Evolutionary conservation across 148 eudicot species (phyloP).

Genomic region (Silene latifolia): DNA sequence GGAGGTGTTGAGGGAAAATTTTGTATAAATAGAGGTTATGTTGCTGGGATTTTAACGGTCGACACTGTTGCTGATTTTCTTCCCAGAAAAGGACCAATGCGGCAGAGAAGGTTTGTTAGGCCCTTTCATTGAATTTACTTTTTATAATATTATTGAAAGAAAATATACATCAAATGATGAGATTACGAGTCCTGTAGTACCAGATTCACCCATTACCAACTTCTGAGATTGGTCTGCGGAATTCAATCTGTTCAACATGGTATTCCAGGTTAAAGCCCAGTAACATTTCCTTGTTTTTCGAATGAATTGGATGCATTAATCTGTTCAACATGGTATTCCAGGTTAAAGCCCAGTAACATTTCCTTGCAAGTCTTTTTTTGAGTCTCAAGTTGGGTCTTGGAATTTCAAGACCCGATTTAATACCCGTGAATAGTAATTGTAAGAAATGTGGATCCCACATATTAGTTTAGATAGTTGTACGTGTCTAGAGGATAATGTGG

Average conservation of each 20-base stretch:
- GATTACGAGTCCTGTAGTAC: not conserved
- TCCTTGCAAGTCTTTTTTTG: too few relatives aligned
- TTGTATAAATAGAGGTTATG: constrained; percentile 62
- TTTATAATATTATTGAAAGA: too few relatives aligned
- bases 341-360: not conserved
- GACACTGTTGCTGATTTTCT: constrained; percentile 95
- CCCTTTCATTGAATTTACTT: not conserved
- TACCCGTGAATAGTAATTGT: too few relatives aligned
- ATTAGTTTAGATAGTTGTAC: too few relatives aligned
- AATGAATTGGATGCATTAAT: too few relatives aligned
- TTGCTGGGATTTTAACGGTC: constrained; percentile 89
- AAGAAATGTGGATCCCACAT: too few relatives aligned
- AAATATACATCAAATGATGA: too few relatives aligned
- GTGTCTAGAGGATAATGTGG: too few relatives aligned
- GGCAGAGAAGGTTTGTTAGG: constrained; percentile 70
- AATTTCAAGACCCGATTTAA: too few relatives aligned
- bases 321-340: not conserved
- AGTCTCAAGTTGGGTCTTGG: too few relatives aligned
- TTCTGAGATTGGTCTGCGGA: not conserved
- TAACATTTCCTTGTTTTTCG: not conserved
- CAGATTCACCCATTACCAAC: not conserved
- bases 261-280: not conserved
- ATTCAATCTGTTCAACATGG: not conserved
- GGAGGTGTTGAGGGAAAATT: constrained; percentile 69
- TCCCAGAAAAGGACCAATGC: constrained; percentile 86